Percentiles rank a stretch among this genome's conserved stretches.
Conservation (phyloP, 2,329 filamentous ascomycete species). For the Neonectria faginata region DNA sequence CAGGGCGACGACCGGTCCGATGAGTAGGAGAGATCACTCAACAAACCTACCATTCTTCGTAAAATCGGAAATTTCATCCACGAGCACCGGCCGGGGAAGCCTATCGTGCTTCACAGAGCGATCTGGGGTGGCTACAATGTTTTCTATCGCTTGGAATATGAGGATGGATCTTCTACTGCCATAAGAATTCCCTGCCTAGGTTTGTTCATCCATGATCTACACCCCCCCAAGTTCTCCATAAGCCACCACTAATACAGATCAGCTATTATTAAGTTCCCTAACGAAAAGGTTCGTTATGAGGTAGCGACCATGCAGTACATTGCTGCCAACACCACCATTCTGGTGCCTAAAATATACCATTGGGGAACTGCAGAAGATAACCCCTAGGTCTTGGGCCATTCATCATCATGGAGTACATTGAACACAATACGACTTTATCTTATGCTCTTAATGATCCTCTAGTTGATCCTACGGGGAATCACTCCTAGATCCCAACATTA, state of each 20-base stretch:
- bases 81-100: slow-evolving; percentile 43
- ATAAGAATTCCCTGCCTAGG: slow-evolving; percentile 47
- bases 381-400: slow-evolving; percentile 51
- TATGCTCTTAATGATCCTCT: slow-evolving; percentile 45
- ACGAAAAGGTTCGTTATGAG: slow-evolving; percentile 53
- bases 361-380: slow-evolving; percentile 49
- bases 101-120: too few species aligned
- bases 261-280: slow-evolving; percentile 44
- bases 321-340: slow-evolving; percentile 49
- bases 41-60: slow-evolving; percentile 31
- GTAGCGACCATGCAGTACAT: slow-evolving; percentile 52
- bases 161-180: slow-evolving; percentile 47
- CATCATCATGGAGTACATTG: slow-evolving; percentile 54
- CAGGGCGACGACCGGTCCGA: slow-evolving; percentile 42
- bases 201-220: slow-evolving; percentile 3
- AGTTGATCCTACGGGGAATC: slow-evolving; percentile 39
- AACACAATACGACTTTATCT: slow-evolving; percentile 46
- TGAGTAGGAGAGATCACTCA: slow-evolving; percentile 40
- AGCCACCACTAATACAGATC: not conserved
- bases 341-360: slow-evolving; percentile 49
- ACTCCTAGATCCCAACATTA: slow-evolving; percentile 50
- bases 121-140: too few species aligned
- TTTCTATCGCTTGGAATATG: slow-evolving; percentile 49
- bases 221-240: not conserved
- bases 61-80: slow-evolving; percentile 40